Conservation (phyloP, 192 early-diverging fungal genomes). For the Jimgerdemannia lactiflua region DNA sequence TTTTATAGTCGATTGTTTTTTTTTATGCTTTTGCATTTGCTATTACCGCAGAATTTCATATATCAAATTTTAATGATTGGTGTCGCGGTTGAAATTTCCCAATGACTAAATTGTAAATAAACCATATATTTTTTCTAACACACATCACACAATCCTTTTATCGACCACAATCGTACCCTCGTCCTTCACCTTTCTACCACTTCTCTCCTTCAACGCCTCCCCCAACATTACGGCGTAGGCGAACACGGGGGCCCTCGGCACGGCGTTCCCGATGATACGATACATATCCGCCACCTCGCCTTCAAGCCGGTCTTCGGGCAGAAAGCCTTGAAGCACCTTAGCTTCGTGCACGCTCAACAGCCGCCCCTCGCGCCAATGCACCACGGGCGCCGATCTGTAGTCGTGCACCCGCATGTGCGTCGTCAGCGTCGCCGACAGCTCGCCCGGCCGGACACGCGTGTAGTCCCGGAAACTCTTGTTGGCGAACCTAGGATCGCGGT, state of each 20-base stretch:
- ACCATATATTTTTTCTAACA: too few species aligned
- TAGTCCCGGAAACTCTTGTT: background rate
- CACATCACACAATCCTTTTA: too few species aligned
- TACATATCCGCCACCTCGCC: background rate
- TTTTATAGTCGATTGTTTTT: too few species aligned
- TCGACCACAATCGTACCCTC: too few species aligned
- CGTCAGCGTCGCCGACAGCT: background rate
- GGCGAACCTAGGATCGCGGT: background rate
- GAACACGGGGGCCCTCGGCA: background rate
- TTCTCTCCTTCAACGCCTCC: background rate
- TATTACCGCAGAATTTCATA: too few species aligned
- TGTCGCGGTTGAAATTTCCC: too few species aligned
- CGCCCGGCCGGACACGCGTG: background rate
- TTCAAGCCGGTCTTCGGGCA: background rate
- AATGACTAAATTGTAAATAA: too few species aligned
- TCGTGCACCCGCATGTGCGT: background rate
- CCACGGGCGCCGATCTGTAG: too few species aligned
- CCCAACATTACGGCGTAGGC: background rate
- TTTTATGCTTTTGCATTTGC: too few species aligned
- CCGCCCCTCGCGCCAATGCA: background rate
- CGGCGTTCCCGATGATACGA: background rate
- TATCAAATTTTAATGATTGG: too few species aligned
- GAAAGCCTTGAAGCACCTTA: background rate
- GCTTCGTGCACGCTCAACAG: background rate
- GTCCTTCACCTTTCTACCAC: background rate